Evolutionary conservation across 495 filamentous ascomycete genomes (phyloP).

Genomic region (Thermothielavioides terrestris): DNA sequence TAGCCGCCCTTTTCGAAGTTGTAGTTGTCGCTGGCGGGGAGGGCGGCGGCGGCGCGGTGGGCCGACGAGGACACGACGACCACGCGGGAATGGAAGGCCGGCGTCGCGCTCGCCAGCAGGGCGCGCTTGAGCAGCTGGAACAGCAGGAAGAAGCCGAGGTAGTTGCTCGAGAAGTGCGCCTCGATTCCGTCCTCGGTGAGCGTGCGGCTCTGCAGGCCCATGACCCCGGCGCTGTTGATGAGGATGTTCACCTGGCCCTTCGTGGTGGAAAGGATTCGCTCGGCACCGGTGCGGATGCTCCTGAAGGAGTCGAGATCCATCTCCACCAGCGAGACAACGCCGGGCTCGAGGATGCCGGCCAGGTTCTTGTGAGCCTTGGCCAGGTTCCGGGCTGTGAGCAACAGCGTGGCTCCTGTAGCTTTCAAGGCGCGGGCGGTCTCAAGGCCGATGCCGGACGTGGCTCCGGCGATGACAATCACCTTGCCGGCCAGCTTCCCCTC

Average conservation of each 20-base stretch:
- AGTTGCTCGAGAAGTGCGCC: slow-evolving; percentile 42
- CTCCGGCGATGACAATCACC: slow-evolving; percentile 44
- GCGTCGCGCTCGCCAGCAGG: slow-evolving; percentile 30
- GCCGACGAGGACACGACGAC: slow-evolving; percentile 30
- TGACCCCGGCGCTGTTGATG: slow-evolving; percentile 31
- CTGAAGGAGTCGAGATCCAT: slow-evolving; percentile 28
- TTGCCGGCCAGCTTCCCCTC: slow-evolving; percentile 36
- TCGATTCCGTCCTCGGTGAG: slow-evolving; percentile 42
- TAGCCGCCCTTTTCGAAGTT: slow-evolving; percentile 28
- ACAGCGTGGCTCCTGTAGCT: slow-evolving; percentile 41
- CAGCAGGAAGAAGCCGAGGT: slow-evolving; percentile 45
- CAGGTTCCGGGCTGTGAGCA: slow-evolving; percentile 31
- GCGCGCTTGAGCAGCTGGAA: slow-evolving; percentile 41
- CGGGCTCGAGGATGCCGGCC: slow-evolving; percentile 8
- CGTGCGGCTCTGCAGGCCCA: slow-evolving; percentile 27
- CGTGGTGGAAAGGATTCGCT: slow-evolving; percentile 16
- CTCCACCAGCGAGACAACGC: slow-evolving; percentile 26
- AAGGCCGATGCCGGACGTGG: slow-evolving; percentile 46
- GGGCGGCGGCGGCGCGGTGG: slow-evolving; percentile 30
- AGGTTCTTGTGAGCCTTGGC: slow-evolving; percentile 22
- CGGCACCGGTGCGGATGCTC: slow-evolving; percentile 20
- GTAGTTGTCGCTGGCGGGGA: slow-evolving; percentile 36
- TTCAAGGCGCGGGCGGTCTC: slow-evolving; percentile 41
- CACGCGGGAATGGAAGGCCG: slow-evolving; percentile 26
- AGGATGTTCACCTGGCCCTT: slow-evolving; percentile 19